phyloP scores from a whole-genome alignment of 176 grass and related monocot genomes.

The Triticum turgidum region DNA sequence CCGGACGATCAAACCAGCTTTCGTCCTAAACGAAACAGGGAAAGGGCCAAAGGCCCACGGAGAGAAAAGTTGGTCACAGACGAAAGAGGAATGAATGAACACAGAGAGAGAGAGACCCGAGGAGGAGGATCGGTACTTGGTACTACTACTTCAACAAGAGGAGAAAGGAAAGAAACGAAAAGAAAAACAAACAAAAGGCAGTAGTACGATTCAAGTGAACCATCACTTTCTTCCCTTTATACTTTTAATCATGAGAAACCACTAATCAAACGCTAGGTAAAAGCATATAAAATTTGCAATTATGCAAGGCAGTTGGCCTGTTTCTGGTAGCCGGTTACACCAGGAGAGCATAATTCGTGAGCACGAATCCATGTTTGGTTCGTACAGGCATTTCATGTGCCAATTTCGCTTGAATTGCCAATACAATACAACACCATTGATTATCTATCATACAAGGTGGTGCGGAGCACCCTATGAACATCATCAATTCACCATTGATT shows the following conservation, averaged over 20 bases:
- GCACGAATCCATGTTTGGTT: not conserved
- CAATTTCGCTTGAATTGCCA: not conserved
- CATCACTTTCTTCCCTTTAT: slow-evolving; percentile 46
- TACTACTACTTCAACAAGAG: slow-evolving; percentile 7
- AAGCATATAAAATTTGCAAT: not conserved
- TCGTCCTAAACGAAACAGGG: not conserved
- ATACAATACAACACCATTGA: not conserved
- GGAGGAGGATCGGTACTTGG: not conserved
- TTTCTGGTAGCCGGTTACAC: slow-evolving; percentile 26
- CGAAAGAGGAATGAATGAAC: not conserved
- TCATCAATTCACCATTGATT: no score
- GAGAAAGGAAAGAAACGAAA: not conserved
- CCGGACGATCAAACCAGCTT: not conserved
- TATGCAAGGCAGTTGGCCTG: not conserved
- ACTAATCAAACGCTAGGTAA: slow-evolving; percentile 28
- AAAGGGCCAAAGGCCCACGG: not conserved
- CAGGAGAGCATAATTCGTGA: slow-evolving; percentile 17
- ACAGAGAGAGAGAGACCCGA: not conserved
- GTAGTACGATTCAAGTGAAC: slow-evolving; percentile 44
- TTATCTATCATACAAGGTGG: not conserved
- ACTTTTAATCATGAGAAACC: slow-evolving; percentile 36
- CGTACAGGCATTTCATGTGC: not conserved
- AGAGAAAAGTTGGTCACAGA: not conserved
- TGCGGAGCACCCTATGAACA: not conserved
- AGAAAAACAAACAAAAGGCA: not conserved